Percentiles rank a stretch among this genome's conserved stretches.
Conservation (phyloP, 2,329 filamentous ascomycete genomes). For the Sporothrix humicola region DNA sequence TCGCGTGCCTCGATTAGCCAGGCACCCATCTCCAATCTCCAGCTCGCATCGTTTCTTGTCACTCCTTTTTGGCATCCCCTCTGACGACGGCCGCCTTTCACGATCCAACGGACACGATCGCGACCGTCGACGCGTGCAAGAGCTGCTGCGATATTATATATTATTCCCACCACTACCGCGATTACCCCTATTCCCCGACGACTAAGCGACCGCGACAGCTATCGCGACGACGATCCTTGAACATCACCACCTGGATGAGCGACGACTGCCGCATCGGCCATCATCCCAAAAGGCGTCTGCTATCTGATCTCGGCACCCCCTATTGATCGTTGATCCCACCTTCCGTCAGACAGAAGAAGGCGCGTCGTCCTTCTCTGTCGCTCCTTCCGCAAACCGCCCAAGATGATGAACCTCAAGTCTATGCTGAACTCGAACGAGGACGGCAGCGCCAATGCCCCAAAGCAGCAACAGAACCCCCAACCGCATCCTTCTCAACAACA, state of each 20-base stretch:
- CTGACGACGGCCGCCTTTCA: neutral
- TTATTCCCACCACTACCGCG: neutral
- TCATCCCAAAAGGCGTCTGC: neutral
- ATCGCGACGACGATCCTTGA: neutral
- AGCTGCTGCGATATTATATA: neutral
- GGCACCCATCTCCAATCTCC: neutral
- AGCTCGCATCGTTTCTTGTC: neutral
- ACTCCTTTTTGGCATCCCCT: neutral
- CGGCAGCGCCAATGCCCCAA: constrained; percentile 42
- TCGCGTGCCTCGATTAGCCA: constrained; percentile 24
- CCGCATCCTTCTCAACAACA: constrained; percentile 41
- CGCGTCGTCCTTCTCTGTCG: constrained; percentile 13
- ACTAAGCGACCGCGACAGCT: neutral
- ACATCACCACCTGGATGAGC: constrained; percentile 12
- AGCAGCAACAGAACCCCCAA: constrained; percentile 38
- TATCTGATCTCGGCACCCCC: neutral
- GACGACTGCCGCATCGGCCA: neutral
- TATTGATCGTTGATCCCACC: neutral
- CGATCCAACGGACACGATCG: neutral
- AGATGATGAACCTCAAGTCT: constrained; percentile 57
- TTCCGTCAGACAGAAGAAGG: neutral
- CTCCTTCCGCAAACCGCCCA: constrained; percentile 38
- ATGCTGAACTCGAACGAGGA: constrained; percentile 62
- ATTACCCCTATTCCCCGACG: neutral
- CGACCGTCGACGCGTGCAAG: constrained; percentile 13